phyloP scores from a whole-genome alignment of 2,329 filamentous ascomycete genomes.

The Byssoonygena ceratinophila region DNA sequence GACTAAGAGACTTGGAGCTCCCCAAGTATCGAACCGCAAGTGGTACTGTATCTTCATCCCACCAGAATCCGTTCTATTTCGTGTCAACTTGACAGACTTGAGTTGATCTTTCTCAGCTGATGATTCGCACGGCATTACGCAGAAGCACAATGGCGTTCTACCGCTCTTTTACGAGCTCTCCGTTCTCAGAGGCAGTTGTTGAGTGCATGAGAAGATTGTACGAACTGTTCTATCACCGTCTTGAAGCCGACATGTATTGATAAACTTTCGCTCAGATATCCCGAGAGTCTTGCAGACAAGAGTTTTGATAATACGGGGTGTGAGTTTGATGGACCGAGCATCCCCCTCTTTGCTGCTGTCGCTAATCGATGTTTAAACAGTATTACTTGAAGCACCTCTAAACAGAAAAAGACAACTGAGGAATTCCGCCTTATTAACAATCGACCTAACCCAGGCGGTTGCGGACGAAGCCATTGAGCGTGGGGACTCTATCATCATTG shows the following conservation, averaged over 20 bases:
- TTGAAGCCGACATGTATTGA: neutral
- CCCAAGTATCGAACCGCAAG: too few relatives aligned
- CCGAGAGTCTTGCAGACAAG: constrained; percentile 75
- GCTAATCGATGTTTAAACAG: constrained; percentile 28
- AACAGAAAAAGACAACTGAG: constrained; percentile 46
- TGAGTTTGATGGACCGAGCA: neutral
- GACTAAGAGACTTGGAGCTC: too few relatives aligned
- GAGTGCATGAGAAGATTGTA: constrained; percentile 69
- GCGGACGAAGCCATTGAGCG: constrained; percentile 78
- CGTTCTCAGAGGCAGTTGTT: constrained; percentile 60
- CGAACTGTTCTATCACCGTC: constrained; percentile 22
- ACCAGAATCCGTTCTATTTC: too few relatives aligned
- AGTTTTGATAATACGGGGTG: constrained; percentile 90
- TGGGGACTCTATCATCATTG: constrained; percentile 67
- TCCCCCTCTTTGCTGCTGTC: neutral
- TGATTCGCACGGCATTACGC: constrained; percentile 14
- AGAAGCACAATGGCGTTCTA: constrained; percentile 14
- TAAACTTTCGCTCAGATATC: constrained; percentile 52
- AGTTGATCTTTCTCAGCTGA: too few relatives aligned
- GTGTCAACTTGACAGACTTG: too few relatives aligned
- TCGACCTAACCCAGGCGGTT: constrained; percentile 81
- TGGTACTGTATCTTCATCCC: too few relatives aligned
- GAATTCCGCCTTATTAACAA: constrained; percentile 67
- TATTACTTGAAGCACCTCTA: constrained; percentile 60
- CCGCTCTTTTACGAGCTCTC: constrained; percentile 35